Evolutionary conservation across 1,139 yeast genomes (phyloP), one percentile per base, ranked within the genome.

Genomic region (Williopsis jadinii): DNA sequence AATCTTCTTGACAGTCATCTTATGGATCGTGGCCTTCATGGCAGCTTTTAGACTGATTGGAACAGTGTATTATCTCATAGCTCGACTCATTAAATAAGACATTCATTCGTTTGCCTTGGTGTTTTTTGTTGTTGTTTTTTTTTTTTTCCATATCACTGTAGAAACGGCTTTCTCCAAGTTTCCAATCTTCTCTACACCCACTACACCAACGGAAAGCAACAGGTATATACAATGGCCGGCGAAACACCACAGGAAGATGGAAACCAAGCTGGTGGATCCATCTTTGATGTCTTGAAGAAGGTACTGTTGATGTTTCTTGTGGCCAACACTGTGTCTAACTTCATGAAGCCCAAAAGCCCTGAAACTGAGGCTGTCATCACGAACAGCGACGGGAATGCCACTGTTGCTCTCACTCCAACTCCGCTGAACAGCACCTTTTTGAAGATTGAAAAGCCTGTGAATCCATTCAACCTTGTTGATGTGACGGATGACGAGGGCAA

Each of bases 1-100:
- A 32, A 67, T 80, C 32, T 83, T 80, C 57, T 79, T 85, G 59
- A 77, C 84, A 8, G 82, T 84, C 30, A 71, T 85, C 44, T 70
- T 85, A 47, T 84, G 95, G 92, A 66, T 83, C 43, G 94, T 84
- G 37, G 95, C 95, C 2, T 73, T 82, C 40, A 71, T 84, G 74
- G 94, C 95, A 2, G 67, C 80, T 6, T 75, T 85, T 61, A 66
- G 95, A 47, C 75, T 85, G 48, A 51, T 79, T 35, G 95, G 95
- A 2, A 80, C 90, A 51, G 53, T 71, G 9, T 56, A 73, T 33
- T 85, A 84, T 57, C 70, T 84, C 63, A 49, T 73, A 2, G 56
- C 59, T 39, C 68, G 76, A 50, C 49, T 64, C 43, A 41, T 64
- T 30, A 60, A 57, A 41, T 54, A 28, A 36, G 11, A 15, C 11